Evolutionary conservation across 2,329 filamentous ascomycete genomes (phyloP).

Genomic region (Monilinia aucupariae): DNA sequence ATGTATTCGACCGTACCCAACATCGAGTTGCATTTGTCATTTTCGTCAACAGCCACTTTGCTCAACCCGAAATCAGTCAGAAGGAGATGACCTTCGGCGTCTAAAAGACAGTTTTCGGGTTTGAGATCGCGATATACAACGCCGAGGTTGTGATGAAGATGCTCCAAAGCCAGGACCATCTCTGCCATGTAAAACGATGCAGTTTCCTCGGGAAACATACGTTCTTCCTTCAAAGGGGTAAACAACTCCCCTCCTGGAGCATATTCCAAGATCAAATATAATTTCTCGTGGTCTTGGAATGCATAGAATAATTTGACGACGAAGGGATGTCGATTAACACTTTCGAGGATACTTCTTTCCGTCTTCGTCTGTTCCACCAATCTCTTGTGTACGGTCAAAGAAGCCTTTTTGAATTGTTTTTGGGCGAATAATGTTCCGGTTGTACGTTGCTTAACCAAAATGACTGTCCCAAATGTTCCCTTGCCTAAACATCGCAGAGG

Average conservation of each 20-base stretch:
- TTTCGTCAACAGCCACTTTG: conserved; percentile 79
- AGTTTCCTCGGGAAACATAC: conserved; percentile 87
- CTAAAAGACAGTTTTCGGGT: conserved; percentile 93
- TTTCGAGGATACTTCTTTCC: conserved; percentile 89
- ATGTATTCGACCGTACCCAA: conserved; percentile 97
- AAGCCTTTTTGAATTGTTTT: conserved; percentile 98
- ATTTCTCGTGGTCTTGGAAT: conserved; percentile 95
- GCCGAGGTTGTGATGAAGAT: conserved; percentile 85
- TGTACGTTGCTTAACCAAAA: conserved; percentile 81
- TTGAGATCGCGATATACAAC: conserved; percentile 97
- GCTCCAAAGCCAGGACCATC: conserved; percentile 88
- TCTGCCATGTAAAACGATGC: conserved; percentile 98
- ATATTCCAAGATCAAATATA: conserved; percentile 96
- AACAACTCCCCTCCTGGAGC: conserved; percentile 96
- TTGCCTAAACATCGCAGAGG: conserved; percentile 89
- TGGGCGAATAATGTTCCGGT: conserved; percentile 92
- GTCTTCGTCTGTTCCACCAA: conserved; percentile 97
- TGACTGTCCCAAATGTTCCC: conserved; percentile 89
- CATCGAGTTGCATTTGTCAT: conserved; percentile 73
- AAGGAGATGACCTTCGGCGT: conserved; percentile 84
- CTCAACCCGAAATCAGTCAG: conserved; percentile 95
- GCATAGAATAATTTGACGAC: conserved; percentile 98
- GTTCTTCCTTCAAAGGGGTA: conserved; percentile 85
- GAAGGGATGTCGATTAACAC: conserved; percentile 92
- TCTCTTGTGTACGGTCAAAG: conserved; percentile 89